Base-by-base conservation (phyloP, 148 eudicot genomes). In the Vaccinium myrtillus region DNA sequence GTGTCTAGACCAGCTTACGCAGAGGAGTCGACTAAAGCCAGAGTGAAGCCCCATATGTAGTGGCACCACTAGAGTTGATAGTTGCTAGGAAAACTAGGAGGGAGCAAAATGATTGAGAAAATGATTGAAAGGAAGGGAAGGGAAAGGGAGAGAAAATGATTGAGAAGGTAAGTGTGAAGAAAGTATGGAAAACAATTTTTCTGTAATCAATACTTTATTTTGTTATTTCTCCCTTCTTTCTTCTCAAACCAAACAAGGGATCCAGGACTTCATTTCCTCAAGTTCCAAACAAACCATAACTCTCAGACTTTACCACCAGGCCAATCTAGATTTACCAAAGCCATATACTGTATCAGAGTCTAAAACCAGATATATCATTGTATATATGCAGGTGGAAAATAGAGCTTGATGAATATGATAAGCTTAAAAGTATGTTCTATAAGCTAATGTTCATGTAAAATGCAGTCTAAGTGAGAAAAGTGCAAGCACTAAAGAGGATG, bases 401-500 rank as follows among this genome's bases (percentile, higher is more conserved):
- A 58, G n/a, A 58, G 65, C n/a, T 19, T 15, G n/a, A 19, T 58
- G n/a, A 18, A 58, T 19, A 58, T 58, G n/a, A 58, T 19, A 58
- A 49, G 23, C 23, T 77, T n/a, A 73, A 75, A 10, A 75, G 12
- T 16, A 46, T 8, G 53, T 48, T 1, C 30, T 21, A 49, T 49
- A 10, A 21, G 55, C 54, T 46, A 75, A 75, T 65, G 30, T 48
- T 46, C 49, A 59, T 16, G 12, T 50, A 61, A 61, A 78, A 36
- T n/a, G 55, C 18, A 65, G 9, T 74, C 50, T 30, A 50, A 59
- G 70, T 18, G 51, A 81, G 78, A 65, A 78, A 63, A 77, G 14
- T 18, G 83, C 5, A 75, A 82, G n/a, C 36, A 76, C 16, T 55
- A 36, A 59, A 80, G 56, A 85, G 50, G 70, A 13, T 74, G 32